Base-by-base conservation (phyloP, 2,329 filamentous ascomycete species). In the Hypoxylon sp. region DNA sequence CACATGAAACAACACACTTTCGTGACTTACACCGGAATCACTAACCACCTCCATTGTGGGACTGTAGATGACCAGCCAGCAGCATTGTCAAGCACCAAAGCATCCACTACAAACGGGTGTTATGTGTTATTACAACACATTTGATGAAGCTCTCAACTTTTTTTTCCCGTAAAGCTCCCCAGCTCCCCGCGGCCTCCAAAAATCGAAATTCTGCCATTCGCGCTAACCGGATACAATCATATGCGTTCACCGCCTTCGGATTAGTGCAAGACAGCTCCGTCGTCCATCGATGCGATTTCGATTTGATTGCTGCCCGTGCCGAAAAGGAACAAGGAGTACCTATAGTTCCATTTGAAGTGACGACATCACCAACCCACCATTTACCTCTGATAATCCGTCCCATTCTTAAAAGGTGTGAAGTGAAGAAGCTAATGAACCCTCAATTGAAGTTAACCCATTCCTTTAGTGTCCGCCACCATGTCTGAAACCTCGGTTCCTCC, bases 401-500 rank as follows among this genome's bases (percentile, higher is more conserved):
- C 49, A 62, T 60, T 49, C 50, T 37, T 6, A 26, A 56, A 56
- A 64, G 41, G 65, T 73, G 68, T 37, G 59, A 47, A 28, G 51
- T 56, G 28, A 59, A 46, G n/a, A 56, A 32, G 37, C 46, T 56
- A 6, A 24, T 1, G 17, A 19, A 39, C 39, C 19, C 7, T 43
- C 57, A 69, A 71, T 72, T 68, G 60, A 68, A 43, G 39, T 64
- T 70, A 61, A 70, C 51, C 11, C 17, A 2, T 26, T 32, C 59
- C 56, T 32, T 10, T 37, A 68, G 62, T 59, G 37, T 28, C 41
- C 58, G 60, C 47, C 60, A 81, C 72, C 74, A 88, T 88, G 86
- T 79, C 85, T 72, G 84, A 86, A 53, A 77, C 79, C 52, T 80
- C 82, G 69, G 73, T 79, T 82, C 82, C 84, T 77, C 80, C 86